phyloP scores from a whole-genome alignment of 345 rosid genomes.

The Eucalyptus globulus region DNA sequence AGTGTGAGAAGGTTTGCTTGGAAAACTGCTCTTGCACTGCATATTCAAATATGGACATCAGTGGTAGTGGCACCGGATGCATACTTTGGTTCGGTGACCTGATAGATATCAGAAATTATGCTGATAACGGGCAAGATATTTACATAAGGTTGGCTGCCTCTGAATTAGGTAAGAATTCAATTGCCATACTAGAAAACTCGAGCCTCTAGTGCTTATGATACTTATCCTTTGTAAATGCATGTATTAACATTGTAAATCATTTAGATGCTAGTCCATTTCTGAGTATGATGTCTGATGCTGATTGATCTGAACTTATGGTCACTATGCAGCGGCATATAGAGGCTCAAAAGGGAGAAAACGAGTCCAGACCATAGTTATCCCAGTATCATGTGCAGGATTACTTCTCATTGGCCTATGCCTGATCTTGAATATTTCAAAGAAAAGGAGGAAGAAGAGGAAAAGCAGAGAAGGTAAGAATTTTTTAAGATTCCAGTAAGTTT shows the following conservation, averaged over 20 bases:
- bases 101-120: conserved; percentile 15
- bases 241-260: not conserved
- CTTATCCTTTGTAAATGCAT: not conserved
- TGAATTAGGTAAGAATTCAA: conserved; percentile 3
- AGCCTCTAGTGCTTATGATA: not conserved
- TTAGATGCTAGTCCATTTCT: not conserved
- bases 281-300: not conserved
- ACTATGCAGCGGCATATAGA: not conserved
- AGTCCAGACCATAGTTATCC: not conserved
- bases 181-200: not conserved
- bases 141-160: conserved; percentile 28
- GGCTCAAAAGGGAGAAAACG: not conserved
- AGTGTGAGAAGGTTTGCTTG: conserved; percentile 9
- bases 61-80: conserved; percentile 34
- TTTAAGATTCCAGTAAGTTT: not conserved
- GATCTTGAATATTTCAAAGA: not conserved
- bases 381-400: not conserved
- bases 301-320: not conserved
- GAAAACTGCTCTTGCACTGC: conserved; percentile 41
- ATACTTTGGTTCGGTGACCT: conserved; percentile 34
- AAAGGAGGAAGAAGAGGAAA: not conserved
- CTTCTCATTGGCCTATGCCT: not conserved
- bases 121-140: conserved; percentile 14
- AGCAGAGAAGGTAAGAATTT: not conserved
- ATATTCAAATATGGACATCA: conserved; percentile 21